A percentile compares a stretch with the other conserved stretches of the same genome.
Evolutionary conservation across 163 green algal species (phyloP).

Genomic region (Scenedesmus sp.): DNA sequence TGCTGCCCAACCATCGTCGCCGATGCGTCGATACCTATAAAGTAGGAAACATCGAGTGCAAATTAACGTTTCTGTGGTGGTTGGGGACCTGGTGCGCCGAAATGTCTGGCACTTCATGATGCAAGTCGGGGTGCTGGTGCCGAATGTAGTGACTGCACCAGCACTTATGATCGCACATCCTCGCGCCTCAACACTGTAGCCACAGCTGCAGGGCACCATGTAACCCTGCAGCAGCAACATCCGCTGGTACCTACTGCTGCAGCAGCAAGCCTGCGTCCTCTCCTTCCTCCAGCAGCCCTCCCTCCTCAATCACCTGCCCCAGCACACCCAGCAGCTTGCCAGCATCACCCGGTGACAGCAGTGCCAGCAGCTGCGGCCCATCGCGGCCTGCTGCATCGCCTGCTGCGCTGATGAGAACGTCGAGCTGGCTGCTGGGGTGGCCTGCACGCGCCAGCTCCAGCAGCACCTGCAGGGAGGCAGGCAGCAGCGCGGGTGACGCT

Average conservation of each 20-base stretch:
- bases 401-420: conserved; percentile 16
- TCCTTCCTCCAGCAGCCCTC: conserved; percentile 28
- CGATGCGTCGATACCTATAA: too few species aligned
- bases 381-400: conserved; percentile 31
- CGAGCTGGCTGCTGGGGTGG: conserved; percentile 7
- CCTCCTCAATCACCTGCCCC: conserved; percentile 39
- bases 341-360: conserved; percentile 31
- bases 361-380: conserved; percentile 7
- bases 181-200: background rate
- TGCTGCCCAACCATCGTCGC: too few species aligned
- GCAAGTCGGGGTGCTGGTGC: too few species aligned
- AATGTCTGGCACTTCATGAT: too few species aligned
- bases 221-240: background rate
- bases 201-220: background rate
- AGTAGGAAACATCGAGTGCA: too few species aligned
- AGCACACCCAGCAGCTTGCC: conserved; percentile 20
- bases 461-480: conserved; percentile 23
- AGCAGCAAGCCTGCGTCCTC: background rate
- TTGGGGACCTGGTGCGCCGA: too few species aligned
- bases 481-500: background rate
- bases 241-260: background rate
- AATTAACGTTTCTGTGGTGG: too few species aligned
- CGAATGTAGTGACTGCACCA: too few species aligned
- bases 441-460: conserved; percentile 16
- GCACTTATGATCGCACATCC: too few species aligned